Base-by-base conservation (phyloP, 345 rosid genomes). In the Arabidopsis suecica region DNA sequence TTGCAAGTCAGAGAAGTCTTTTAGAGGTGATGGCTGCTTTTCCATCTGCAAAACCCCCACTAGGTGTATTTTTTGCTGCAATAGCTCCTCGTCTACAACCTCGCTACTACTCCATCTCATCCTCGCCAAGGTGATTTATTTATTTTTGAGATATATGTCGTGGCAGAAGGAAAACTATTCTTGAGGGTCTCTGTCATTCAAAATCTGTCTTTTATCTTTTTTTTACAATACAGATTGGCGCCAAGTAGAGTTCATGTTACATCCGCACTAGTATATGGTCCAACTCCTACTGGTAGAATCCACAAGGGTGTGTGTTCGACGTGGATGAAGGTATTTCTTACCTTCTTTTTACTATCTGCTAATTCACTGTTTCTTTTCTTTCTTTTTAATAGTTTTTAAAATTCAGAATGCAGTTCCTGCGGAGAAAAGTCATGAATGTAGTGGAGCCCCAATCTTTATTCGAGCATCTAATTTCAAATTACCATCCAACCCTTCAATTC, bases 281-380 rank as follows among this genome's bases (percentile, higher is more conserved):
- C 88, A 76, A 91, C 92, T 49, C 93, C 96, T 28, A 81, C 93
- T 4, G 97, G 97, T 49, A 87, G 99, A 73, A 77, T 85, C 68
- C 99, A 92, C 83, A 88, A 79, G 75, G 99, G 99, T 74, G 82
- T 95, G 69, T 95, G 99, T 82, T 95, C 99, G 20, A 95, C 97
- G 33, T 95, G 99, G 99, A 89, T 91, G 90, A 91, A 88, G 97
- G 97, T 87, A 71, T 14, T 28, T 22, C 53, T 71, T 32, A 38
- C 70, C 36, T 20, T 56, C 40, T 32, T n/a, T 32, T 3, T 25
- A 20, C 28, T 40, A 6, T 16, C 40, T 20, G n/a, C 32, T 11
- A 45, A 3, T 38, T 34, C 12, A 38, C 51, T 63, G 25, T 55
- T 51, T 49, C 0, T 32, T 20, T 73, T 4, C 32, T 28, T 23